Percentiles rank a stretch among this genome's conserved stretches.
Conservation (phyloP, 371 early-diverging fungal species). For the Mortierella sp. region DNA sequence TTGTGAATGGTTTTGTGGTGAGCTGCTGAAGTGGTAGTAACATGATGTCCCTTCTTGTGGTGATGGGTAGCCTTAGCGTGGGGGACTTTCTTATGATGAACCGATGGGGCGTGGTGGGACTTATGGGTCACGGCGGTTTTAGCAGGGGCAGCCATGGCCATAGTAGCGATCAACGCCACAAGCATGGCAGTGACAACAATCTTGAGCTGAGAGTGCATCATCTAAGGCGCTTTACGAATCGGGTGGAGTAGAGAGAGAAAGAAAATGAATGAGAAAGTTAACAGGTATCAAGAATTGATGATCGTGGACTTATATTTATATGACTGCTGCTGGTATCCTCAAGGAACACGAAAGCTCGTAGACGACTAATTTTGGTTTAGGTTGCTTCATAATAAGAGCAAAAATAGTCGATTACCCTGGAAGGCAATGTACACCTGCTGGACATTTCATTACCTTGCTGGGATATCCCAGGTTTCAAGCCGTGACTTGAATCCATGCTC, state of each 20-base stretch:
- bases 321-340: no score
- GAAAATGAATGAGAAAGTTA: background rate
- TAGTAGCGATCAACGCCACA: slow-evolving; percentile 25
- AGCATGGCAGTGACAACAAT: slow-evolving; percentile 23
- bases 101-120: background rate
- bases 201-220: slow-evolving; percentile 30
- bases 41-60: slow-evolving; percentile 2
- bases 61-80: slow-evolving; percentile 5
- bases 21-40: slow-evolving; percentile 4
- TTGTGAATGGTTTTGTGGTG: slow-evolving; percentile 3
- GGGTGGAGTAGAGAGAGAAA: background rate
- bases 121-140: background rate
- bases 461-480: no score
- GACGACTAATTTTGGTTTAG: no score
- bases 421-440: no score
- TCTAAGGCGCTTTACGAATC: background rate
- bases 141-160: slow-evolving; percentile 21
- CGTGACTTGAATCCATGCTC: no score
- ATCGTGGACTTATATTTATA: background rate
- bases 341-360: no score
- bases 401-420: no score
- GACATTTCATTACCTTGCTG: no score
- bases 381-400: no score
- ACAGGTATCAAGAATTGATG: background rate
- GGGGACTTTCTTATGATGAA: slow-evolving; percentile 8